These are phyloP conservation scores for Paecilomyces niveus DNA, from an alignment of 2,329 filamentous ascomycete species.

Conservation along the genomic window DNA sequence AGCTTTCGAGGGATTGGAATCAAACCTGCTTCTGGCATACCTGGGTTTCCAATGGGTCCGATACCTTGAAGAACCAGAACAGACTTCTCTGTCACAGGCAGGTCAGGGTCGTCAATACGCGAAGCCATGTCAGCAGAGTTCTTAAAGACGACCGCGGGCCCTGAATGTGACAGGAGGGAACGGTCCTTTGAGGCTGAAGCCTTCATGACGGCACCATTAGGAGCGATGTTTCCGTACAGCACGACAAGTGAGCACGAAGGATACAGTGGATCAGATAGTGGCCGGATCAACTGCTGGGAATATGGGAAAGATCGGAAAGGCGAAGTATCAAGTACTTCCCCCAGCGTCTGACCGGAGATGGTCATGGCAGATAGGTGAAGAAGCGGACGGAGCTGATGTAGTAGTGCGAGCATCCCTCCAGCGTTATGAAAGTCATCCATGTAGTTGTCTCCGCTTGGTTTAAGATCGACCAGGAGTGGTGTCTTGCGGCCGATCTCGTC, in stretches of 20 bases:
- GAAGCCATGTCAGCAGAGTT: slow-evolving; percentile 40
- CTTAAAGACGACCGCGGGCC: slow-evolving; percentile 43
- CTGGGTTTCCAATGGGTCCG: slow-evolving; percentile 45
- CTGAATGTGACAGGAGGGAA: slow-evolving; percentile 37
- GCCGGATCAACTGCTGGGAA: slow-evolving; percentile 37
- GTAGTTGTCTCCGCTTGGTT: slow-evolving; percentile 48
- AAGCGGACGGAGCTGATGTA: slow-evolving; percentile 41
- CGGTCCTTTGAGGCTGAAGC: slow-evolving; percentile 45
- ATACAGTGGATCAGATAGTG: slow-evolving; percentile 40
- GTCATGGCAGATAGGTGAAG: slow-evolving; percentile 41
- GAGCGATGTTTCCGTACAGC: slow-evolving; percentile 42
- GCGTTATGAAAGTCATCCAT: slow-evolving; percentile 51
- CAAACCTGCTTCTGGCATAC: slow-evolving; percentile 48
- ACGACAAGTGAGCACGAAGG: slow-evolving; percentile 40
- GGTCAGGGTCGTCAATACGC: slow-evolving; percentile 40
- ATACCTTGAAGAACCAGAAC: slow-evolving; percentile 45
- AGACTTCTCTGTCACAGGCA: slow-evolving; percentile 38
- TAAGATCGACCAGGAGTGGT: slow-evolving; percentile 45
- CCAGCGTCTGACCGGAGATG: slow-evolving; percentile 42
- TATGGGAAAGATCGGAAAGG: slow-evolving; percentile 37
- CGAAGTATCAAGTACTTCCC: slow-evolving; percentile 37
- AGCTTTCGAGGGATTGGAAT: slow-evolving; percentile 47
- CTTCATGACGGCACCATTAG: slow-evolving; percentile 44
- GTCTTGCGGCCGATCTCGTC: slow-evolving; percentile 43
- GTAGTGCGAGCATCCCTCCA: slow-evolving; percentile 43